These are phyloP conservation scores for Neofusicoccum kwambonambiense DNA, from an alignment of 2,329 filamentous ascomycete genomes.

Conservation along the genomic window DNA sequence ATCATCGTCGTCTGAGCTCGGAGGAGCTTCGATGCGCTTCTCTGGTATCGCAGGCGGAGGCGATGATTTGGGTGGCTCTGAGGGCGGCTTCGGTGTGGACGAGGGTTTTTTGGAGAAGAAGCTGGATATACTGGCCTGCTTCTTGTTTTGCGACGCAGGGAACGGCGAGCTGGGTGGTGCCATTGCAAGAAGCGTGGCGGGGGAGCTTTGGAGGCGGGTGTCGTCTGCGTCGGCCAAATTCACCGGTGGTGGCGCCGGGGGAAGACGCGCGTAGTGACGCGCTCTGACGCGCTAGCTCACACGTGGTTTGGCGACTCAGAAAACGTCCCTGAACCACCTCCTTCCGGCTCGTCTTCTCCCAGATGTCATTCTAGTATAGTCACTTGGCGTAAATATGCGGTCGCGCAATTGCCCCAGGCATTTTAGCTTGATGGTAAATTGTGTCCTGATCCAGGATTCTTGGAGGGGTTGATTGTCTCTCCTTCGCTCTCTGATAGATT, in stretches of 20 bases:
- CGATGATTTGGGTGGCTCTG: not conserved
- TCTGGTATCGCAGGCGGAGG: not conserved
- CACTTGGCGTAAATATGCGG: too few relatives aligned
- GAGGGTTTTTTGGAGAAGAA: slow-evolving; percentile 64
- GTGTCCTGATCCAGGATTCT: too few relatives aligned
- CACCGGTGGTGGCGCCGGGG: not conserved
- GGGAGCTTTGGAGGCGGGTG: not conserved
- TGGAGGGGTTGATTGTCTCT: too few relatives aligned
- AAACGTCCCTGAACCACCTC: too few relatives aligned
- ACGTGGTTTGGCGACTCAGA: too few relatives aligned
- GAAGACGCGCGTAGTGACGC: slow-evolving; percentile 1
- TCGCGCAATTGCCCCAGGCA: too few relatives aligned
- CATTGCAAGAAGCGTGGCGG: slow-evolving; percentile 27
- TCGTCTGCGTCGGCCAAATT: not conserved
- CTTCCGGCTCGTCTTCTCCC: too few relatives aligned
- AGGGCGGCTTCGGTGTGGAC: slow-evolving; percentile 28
- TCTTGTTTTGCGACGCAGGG: slow-evolving; percentile 52
- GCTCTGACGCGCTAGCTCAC: not conserved
- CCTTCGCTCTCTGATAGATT: too few relatives aligned
- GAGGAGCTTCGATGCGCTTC: not conserved
- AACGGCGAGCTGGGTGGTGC: slow-evolving; percentile 37
- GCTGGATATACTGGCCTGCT: slow-evolving; percentile 79
- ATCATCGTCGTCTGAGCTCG: not conserved
- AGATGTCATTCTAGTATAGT: too few relatives aligned
- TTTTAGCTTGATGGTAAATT: too few relatives aligned